Evolutionary conservation across 352 stramenopile genomes (phyloP).

Genomic region (Globisporangium abappressorium): DNA sequence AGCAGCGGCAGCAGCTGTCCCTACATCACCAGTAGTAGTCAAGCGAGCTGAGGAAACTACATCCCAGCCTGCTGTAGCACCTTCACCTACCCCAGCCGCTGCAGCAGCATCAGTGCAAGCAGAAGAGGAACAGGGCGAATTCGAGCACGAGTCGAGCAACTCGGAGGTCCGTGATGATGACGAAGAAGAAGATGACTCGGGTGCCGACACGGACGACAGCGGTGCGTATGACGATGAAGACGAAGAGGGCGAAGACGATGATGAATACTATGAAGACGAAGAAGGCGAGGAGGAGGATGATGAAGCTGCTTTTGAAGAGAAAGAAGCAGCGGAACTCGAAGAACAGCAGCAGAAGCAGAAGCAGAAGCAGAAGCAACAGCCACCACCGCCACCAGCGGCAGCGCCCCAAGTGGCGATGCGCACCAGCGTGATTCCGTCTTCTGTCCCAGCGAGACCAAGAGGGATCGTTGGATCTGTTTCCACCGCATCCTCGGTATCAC

Average conservation of each 20-base stretch:
- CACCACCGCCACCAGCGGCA: conserved; percentile 9
- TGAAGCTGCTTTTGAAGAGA: conserved; percentile 9
- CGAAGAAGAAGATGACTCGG: conserved; percentile 13
- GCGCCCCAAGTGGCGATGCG: conserved; percentile 17
- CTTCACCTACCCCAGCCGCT: background rate
- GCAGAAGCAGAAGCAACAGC: conserved; percentile 6
- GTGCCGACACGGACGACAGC: conserved; percentile 17
- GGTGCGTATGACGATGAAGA: conserved; percentile 15
- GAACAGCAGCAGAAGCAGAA: conserved; percentile 11
- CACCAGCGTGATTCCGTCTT: conserved; percentile 13
- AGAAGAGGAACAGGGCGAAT: conserved; percentile 1
- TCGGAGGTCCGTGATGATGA: conserved; percentile 10
- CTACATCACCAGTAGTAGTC: background rate
- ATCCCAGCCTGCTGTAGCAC: background rate
- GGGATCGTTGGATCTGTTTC: conserved; percentile 12
- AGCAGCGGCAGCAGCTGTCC: background rate
- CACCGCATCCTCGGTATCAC: conserved; percentile 2
- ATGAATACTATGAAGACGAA: conserved; percentile 21
- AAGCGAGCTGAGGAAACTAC: background rate
- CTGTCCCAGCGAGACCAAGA: conserved; percentile 5
- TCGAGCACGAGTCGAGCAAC: conserved; percentile 4
- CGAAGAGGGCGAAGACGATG: conserved; percentile 24
- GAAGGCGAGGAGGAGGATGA: conserved; percentile 17
- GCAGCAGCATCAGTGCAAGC: background rate
- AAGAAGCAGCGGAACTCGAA: background rate